These are phyloP conservation scores for Diplodia mutila DNA, from an alignment of 2,329 filamentous ascomycete genomes.

Conservation along the genomic window DNA sequence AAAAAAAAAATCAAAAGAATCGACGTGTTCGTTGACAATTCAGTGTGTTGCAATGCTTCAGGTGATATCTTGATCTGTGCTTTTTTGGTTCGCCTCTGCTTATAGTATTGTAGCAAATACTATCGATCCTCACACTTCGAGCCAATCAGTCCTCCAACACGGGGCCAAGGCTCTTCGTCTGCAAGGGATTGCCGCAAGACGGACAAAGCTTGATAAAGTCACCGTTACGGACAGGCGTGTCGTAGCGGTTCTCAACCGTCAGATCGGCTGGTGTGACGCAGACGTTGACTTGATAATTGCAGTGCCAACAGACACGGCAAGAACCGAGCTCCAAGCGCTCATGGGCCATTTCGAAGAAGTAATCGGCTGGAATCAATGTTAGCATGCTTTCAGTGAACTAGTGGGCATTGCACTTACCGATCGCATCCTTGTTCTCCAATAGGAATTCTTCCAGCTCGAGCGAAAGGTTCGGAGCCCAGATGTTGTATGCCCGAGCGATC, in stretches of 20 bases:
- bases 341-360: conserved; percentile 2
- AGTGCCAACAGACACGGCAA: conserved; percentile 2
- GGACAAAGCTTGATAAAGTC: not conserved
- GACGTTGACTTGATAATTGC: conserved; percentile 6
- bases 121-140: not conserved
- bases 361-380: not conserved
- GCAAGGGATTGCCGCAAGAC: not conserved
- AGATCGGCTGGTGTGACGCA: conserved; percentile 1
- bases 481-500: not conserved
- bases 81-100: not conserved
- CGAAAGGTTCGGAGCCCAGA: not conserved
- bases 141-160: not conserved
- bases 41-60: too few species aligned
- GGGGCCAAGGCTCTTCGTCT: not conserved
- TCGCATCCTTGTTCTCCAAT: not conserved
- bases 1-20: too few species aligned
- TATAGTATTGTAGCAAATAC: not conserved
- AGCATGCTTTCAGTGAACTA: not conserved
- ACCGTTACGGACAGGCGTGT: not conserved
- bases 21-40: too few species aligned
- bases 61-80: too few species aligned
- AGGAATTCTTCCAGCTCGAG: not conserved
- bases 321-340: not conserved
- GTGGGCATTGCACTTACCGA: not conserved
- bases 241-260: conserved; percentile 2